Percentiles rank a stretch among this genome's conserved stretches.
phyloP scores from a whole-genome alignment of 768 basidiomycete genomes.

The Suillus clintonianus region DNA sequence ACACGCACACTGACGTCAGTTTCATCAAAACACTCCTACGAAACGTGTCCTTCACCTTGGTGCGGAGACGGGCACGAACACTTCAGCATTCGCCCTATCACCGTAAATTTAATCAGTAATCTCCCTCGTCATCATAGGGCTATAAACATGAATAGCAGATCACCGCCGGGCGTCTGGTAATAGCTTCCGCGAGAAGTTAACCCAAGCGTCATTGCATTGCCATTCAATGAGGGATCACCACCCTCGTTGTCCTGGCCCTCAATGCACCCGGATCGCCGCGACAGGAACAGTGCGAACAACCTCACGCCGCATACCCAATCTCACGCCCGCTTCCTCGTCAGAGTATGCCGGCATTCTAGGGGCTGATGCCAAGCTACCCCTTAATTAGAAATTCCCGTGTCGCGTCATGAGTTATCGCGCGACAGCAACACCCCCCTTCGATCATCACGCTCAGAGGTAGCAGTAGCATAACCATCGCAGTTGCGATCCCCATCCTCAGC shows the following conservation, averaged over 20 bases:
- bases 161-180: conserved; percentile 1
- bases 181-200: conserved; percentile 4
- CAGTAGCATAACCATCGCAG: conserved; percentile 9
- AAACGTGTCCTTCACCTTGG: conserved; percentile 63
- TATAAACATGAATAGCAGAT: conserved; percentile 2
- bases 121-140: conserved; percentile 20
- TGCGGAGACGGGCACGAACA: conserved; percentile 84
- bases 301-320: neutral
- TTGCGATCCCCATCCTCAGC: neutral
- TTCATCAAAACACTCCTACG: conserved; percentile 6
- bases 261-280: neutral
- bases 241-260: conserved; percentile 8
- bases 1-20: conserved; percentile 30
- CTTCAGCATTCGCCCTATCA: conserved; percentile 73
- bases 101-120: conserved; percentile 31
- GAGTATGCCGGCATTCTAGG: neutral
- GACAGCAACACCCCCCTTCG: neutral
- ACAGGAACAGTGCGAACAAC: conserved; percentile 2
- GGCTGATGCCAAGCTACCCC: neutral
- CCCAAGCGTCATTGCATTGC: neutral
- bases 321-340: conserved; percentile 2
- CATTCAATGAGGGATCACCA: neutral
- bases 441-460: neutral
- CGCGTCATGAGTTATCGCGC: neutral
- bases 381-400: neutral